These are phyloP conservation scores for Nannizziopsis arthrosporioides DNA, from an alignment of 2,329 filamentous ascomycete genomes.

Conservation along the genomic window DNA sequence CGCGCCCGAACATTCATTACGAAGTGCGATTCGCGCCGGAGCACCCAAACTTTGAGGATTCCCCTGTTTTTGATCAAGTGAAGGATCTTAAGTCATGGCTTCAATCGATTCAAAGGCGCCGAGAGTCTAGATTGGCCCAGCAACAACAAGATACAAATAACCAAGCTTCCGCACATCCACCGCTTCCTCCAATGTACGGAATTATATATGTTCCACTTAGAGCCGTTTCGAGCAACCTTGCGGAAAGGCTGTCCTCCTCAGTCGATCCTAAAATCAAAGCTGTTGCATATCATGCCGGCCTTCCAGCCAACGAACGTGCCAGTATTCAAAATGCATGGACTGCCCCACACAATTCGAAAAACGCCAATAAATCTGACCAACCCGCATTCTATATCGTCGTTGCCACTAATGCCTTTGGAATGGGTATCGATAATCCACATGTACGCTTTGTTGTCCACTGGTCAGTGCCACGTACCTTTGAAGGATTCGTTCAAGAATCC, in stretches of 20 bases:
- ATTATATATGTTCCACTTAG: conserved; percentile 39
- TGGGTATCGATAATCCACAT: conserved; percentile 94
- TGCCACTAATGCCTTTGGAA: conserved; percentile 89
- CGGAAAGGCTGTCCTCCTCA: conserved; percentile 23
- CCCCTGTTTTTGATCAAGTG: conserved; percentile 49
- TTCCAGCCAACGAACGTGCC: conserved; percentile 58
- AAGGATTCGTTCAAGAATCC: conserved; percentile 92
- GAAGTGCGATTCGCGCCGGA: conserved; percentile 58
- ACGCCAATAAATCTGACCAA: conserved; percentile 16
- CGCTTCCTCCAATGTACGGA: conserved; percentile 31
- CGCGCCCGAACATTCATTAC: conserved; percentile 76
- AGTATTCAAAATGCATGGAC: conserved; percentile 40
- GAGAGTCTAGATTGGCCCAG: conserved; percentile 53
- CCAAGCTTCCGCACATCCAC: conserved; percentile 25
- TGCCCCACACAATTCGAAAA: conserved; percentile 13
- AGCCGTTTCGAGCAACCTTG: conserved; percentile 31
- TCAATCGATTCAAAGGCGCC: conserved; percentile 56
- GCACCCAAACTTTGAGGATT: conserved; percentile 20
- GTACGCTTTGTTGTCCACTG: conserved; percentile 93
- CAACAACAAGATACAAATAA: conserved; percentile 41
- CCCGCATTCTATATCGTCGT: conserved; percentile 82
- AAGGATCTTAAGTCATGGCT: conserved; percentile 73
- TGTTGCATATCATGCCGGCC: conserved; percentile 45
- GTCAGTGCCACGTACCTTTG: conserved; percentile 86
- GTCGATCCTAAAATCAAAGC: conserved; percentile 28